phyloP scores from a whole-genome alignment of 2,329 filamentous ascomycete genomes.

The Lomentospora prolificans region DNA sequence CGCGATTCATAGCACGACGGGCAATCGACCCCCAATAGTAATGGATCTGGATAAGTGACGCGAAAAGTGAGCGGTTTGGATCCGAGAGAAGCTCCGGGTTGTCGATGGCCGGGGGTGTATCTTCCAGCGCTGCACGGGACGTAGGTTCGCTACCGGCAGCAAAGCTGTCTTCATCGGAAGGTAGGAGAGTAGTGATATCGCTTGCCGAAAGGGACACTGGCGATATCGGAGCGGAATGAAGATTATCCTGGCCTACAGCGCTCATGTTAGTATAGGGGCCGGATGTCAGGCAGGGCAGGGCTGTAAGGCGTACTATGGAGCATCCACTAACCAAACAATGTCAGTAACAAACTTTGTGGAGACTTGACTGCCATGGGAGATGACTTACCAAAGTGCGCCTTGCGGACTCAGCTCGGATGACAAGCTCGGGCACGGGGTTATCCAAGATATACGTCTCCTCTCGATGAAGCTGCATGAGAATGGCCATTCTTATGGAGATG shows the following conservation, averaged over 20 bases:
- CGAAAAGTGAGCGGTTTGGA: constrained; percentile 41
- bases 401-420: constrained; percentile 44
- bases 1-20: constrained; percentile 35
- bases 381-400: constrained; percentile 41
- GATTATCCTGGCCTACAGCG: constrained; percentile 41
- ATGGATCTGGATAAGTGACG: constrained; percentile 44
- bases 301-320: constrained; percentile 31
- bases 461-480: constrained; percentile 42
- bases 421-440: constrained; percentile 31
- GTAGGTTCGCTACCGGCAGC: constrained; percentile 34
- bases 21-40: constrained; percentile 44
- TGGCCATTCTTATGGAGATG: constrained; percentile 45
- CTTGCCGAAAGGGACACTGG: constrained; percentile 40
- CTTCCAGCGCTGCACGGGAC: constrained; percentile 42
- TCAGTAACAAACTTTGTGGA: not conserved
- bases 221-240: constrained; percentile 42
- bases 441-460: constrained; percentile 41
- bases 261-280: too few species aligned
- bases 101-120: constrained; percentile 38
- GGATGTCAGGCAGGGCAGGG: too few species aligned
- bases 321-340: constrained; percentile 37
- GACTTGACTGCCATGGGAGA: constrained; percentile 2
- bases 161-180: constrained; percentile 43
- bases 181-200: constrained; percentile 45
- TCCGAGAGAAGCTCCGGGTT: constrained; percentile 33